Conservation (phyloP, 306 rosid species). For the Prunus kanzakura region DNA sequence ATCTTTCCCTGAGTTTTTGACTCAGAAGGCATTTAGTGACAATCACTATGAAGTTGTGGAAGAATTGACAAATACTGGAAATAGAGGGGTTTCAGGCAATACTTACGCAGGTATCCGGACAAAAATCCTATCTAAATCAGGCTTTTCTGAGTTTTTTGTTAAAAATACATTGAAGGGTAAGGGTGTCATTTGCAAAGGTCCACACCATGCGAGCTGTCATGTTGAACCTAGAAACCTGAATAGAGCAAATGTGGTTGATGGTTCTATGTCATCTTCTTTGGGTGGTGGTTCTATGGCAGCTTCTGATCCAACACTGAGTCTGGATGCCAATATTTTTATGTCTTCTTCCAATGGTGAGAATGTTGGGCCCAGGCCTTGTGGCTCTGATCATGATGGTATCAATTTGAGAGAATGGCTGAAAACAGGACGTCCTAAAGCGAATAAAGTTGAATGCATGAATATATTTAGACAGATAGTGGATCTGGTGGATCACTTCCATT, state of each 20-base stretch:
- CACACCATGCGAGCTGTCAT: constrained; percentile 32
- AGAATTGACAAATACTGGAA: constrained; percentile 43
- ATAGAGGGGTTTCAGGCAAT: constrained; percentile 40
- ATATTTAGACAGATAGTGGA: constrained; percentile 70
- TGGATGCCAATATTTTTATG: constrained; percentile 36
- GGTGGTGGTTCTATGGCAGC: constrained; percentile 28
- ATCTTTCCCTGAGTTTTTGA: constrained; percentile 43
- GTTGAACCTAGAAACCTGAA: constrained; percentile 43
- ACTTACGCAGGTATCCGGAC: constrained; percentile 60
- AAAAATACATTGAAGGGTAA: constrained; percentile 78
- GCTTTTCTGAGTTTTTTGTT: constrained; percentile 79
- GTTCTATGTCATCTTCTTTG: constrained; percentile 33
- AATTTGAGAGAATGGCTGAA: constrained; percentile 85
- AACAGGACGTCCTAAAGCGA: constrained; percentile 38
- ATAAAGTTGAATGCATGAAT: constrained; percentile 58
- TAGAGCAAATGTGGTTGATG: constrained; percentile 35
- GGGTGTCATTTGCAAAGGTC: constrained; percentile 61
- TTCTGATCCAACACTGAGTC: constrained; percentile 28
- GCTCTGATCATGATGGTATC: constrained; percentile 50
- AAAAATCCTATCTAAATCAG: constrained; percentile 76
- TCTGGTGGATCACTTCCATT: constrained; percentile 61
- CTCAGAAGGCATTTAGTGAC: constrained; percentile 45
- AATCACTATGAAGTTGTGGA: constrained; percentile 47
- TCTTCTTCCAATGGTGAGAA: constrained; percentile 29
- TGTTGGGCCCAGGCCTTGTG: constrained; percentile 27